phyloP scores from a whole-genome alignment of 306 rosid genomes.

The Rosa multiflora region DNA sequence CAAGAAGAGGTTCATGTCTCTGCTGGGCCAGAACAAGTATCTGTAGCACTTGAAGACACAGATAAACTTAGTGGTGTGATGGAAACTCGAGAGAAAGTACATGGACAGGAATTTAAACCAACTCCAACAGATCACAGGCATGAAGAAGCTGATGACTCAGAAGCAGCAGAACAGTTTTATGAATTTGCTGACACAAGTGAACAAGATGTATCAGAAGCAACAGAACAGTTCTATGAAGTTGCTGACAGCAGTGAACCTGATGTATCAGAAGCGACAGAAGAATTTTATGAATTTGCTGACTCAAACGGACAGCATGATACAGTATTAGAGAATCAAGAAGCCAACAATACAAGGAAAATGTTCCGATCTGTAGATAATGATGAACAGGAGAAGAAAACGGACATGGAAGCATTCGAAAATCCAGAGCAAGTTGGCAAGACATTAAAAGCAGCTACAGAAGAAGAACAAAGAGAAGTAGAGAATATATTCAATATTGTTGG shows the following conservation, averaged over 20 bases:
- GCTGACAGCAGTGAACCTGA: conserved; percentile 28
- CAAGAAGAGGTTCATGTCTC: conserved; percentile 36
- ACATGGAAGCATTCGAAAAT: conserved; percentile 27
- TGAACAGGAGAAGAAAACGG: conserved; percentile 22
- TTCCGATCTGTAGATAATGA: conserved; percentile 5
- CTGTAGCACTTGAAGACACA: conserved; percentile 30
- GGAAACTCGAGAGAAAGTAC: conserved; percentile 37
- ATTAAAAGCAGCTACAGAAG: conserved; percentile 27
- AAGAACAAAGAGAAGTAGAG: conserved; percentile 23
- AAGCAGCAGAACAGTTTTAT: conserved; percentile 41
- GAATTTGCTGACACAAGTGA: conserved; percentile 27
- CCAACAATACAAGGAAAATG: conserved; percentile 18
- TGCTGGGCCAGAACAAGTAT: conserved; percentile 37
- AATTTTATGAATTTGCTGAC: conserved; percentile 25
- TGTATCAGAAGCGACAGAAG: conserved; percentile 34
- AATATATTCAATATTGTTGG: conserved; percentile 23
- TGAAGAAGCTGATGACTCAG: conserved; percentile 38
- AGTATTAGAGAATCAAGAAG: conserved; percentile 35
- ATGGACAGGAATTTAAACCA: conserved; percentile 30
- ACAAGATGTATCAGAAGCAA: conserved; percentile 21
- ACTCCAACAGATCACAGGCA: conserved; percentile 35
- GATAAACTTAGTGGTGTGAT: conserved; percentile 22
- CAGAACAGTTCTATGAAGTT: conserved; percentile 40
- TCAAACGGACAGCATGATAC: conserved; percentile 26
- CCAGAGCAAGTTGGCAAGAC: conserved; percentile 38